phyloP scores from a whole-genome alignment of 345 rosid species.

The Camelina laxa region DNA sequence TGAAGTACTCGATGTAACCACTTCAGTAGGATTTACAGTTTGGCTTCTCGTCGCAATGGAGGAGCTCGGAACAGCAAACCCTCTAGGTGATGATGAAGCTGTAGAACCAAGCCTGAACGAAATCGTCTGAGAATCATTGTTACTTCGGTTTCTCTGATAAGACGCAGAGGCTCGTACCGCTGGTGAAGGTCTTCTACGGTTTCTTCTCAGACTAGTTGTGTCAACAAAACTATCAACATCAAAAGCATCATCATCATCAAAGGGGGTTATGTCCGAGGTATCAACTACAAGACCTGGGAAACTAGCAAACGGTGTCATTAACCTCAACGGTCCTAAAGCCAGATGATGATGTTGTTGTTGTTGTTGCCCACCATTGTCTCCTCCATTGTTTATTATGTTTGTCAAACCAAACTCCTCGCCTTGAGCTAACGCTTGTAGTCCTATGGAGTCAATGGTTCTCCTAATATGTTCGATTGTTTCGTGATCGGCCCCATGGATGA shows the following conservation, averaged over 20 bases:
- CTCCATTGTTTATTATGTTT: constrained; percentile 36
- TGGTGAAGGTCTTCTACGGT: constrained; percentile 40
- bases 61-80: constrained; percentile 31
- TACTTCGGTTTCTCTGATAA: constrained; percentile 35
- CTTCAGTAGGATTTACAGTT: constrained; percentile 45
- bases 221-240: constrained; percentile 50
- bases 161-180: constrained; percentile 2
- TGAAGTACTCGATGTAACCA: constrained; percentile 45
- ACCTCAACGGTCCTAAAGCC: constrained; percentile 39
- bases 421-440: constrained; percentile 38
- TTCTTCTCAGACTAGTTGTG: constrained; percentile 41
- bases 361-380: constrained; percentile 10
- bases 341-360: constrained; percentile 19
- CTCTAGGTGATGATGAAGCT: constrained; percentile 31
- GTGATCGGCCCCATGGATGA: constrained; percentile 39
- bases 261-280: constrained; percentile 39
- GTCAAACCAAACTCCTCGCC: constrained; percentile 40
- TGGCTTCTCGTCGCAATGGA: constrained; percentile 32
- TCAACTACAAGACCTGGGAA: constrained; percentile 51
- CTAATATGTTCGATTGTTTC: constrained; percentile 49
- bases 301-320: constrained; percentile 44
- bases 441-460: constrained; percentile 46
- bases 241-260: constrained; percentile 38
- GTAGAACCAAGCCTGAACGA: constrained; percentile 22
- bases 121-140: constrained; percentile 36